A percentile compares a stretch with the other conserved stretches of the same genome.
Evolutionary conservation across 2,329 filamentous ascomycete genomes (phyloP).

Genomic region (Orbilia javanica): DNA sequence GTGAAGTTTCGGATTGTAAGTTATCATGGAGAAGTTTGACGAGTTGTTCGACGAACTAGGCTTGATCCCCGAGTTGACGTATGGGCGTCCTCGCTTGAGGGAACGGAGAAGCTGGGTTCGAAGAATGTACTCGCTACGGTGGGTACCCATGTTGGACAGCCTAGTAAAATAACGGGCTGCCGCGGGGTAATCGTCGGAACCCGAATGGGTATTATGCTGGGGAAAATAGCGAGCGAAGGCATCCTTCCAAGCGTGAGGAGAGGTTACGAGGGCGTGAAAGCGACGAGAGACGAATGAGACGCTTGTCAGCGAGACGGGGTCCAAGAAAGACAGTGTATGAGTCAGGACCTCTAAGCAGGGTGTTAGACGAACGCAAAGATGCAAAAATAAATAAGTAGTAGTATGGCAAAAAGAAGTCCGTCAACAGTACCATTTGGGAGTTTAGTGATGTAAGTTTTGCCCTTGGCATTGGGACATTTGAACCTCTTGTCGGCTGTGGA

Average conservation of each 20-base stretch:
- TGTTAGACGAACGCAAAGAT: background rate
- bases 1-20: conserved; percentile 52
- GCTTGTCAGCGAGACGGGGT: conserved; percentile 83
- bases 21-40: conserved; percentile 57
- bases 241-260: conserved; percentile 91
- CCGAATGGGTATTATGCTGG: conserved; percentile 59
- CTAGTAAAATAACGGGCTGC: conserved; percentile 78
- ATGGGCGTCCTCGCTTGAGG: conserved; percentile 67
- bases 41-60: conserved; percentile 38
- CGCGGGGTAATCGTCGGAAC: conserved; percentile 59
- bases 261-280: conserved; percentile 87
- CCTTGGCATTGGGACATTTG: conserved; percentile 35
- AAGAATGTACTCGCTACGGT: conserved; percentile 94
- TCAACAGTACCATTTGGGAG: conserved; percentile 47
- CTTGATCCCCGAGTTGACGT: conserved; percentile 31
- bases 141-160: conserved; percentile 85
- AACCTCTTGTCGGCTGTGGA: conserved; percentile 38
- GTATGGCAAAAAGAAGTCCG: too few species aligned
- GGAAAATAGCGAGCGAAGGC: conserved; percentile 93
- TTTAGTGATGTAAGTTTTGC: conserved; percentile 46
- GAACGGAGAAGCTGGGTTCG: conserved; percentile 86
- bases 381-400: background rate
- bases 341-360: conserved; percentile 81
- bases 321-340: conserved; percentile 89
- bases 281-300: conserved; percentile 88